phyloP scores from a whole-genome alignment of 257 asterid genomes.

The Echium plantagineum region DNA sequence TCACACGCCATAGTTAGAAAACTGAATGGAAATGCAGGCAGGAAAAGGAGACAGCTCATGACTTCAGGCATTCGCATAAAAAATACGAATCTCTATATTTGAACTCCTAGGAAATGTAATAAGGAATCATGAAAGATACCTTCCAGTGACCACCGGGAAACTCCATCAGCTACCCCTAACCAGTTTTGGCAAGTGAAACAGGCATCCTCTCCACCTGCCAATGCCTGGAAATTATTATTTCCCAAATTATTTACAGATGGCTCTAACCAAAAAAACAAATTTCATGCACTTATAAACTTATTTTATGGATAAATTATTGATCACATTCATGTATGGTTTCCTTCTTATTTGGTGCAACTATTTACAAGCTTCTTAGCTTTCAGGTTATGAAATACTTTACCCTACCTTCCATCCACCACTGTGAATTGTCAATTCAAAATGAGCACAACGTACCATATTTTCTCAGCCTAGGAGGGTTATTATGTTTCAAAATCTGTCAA shows the following conservation, averaged over 20 bases:
- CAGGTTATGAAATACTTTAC: neutral
- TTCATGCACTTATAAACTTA: neutral
- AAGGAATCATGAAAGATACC: conserved; percentile 29
- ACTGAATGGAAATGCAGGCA: neutral
- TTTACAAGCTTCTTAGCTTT: neutral
- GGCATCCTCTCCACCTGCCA: conserved; percentile 97
- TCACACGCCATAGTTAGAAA: neutral
- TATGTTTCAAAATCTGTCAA: no score
- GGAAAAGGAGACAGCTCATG: neutral
- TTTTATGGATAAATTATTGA: neutral
- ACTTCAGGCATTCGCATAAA: no score
- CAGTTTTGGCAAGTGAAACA: conserved; percentile 57
- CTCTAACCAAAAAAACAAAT: conserved; percentile 3
- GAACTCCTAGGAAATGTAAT: no score
- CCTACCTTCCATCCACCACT: neutral
- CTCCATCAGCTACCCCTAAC: conserved; percentile 93
- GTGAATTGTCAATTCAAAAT: neutral
- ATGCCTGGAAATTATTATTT: conserved; percentile 76
- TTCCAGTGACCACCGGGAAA: conserved; percentile 69
- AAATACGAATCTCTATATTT: no score
- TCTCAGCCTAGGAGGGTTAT: neutral
- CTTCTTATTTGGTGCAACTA: neutral
- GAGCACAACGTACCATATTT: neutral
- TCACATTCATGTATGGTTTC: neutral
- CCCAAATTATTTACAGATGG: conserved; percentile 37